Conservation (phyloP, 306 rosid species). For the Castanospermum australe region DNA sequence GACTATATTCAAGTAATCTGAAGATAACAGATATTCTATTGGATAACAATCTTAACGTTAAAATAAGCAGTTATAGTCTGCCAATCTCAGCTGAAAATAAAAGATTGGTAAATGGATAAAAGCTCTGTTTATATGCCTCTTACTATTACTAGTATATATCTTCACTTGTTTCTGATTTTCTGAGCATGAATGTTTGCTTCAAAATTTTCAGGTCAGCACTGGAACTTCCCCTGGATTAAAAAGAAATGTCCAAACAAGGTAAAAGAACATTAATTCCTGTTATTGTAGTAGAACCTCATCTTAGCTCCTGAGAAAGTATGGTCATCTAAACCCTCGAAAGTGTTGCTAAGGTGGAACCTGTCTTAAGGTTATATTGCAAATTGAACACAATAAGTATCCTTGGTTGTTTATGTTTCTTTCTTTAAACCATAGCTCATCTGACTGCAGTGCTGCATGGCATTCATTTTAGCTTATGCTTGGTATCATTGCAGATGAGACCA, state of each 20-base stretch:
- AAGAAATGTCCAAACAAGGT: conserved; percentile 69
- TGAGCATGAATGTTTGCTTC: conserved; percentile 6
- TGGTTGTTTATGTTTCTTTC: not conserved
- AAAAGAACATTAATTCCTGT: conserved; percentile 7
- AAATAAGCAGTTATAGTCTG: conserved; percentile 74
- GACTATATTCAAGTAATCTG: conserved; percentile 71
- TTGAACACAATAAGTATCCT: not conserved
- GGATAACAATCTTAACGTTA: conserved; percentile 71
- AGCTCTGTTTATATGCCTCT: not conserved
- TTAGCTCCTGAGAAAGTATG: not conserved
- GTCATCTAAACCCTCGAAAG: not conserved
- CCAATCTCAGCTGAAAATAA: conserved; percentile 58
- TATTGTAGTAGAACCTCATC: not conserved
- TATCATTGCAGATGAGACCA: not conserved
- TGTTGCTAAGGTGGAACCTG: not conserved
- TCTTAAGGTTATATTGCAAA: not conserved
- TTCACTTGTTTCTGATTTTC: conserved; percentile 3
- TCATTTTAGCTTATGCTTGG: not conserved
- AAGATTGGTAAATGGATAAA: conserved; percentile 49
- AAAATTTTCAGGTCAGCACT: conserved; percentile 48
- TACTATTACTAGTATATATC: not conserved
- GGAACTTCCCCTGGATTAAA: conserved; percentile 48
- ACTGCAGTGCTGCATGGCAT: not conserved
- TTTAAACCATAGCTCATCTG: not conserved
- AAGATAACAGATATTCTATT: conserved; percentile 80